These are phyloP conservation scores for Polygonum aviculare DNA, from an alignment of 148 eudicot genomes.

Conservation along the genomic window DNA sequence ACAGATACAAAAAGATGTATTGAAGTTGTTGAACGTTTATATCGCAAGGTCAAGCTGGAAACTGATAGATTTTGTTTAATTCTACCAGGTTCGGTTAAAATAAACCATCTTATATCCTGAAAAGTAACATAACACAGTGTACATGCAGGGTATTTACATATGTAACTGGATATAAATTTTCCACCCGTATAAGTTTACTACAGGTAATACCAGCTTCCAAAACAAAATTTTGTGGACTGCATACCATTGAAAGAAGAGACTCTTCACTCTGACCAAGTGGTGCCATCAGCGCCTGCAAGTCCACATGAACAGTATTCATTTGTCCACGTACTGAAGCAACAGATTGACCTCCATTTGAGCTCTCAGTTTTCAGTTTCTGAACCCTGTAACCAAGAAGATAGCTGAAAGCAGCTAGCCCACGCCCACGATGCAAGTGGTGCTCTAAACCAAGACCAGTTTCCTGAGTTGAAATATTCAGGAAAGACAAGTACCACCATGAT, in stretches of 20 bases:
- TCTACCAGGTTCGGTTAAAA: not conserved
- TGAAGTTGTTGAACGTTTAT: not conserved
- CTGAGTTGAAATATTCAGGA: slow-evolving; percentile 28
- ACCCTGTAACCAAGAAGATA: slow-evolving; percentile 71
- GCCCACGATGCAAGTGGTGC: slow-evolving; percentile 94
- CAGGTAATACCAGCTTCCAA: not conserved
- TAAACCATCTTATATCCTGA: not conserved
- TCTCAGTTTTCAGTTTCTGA: slow-evolving; percentile 54
- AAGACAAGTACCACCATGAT: slow-evolving; percentile 8
- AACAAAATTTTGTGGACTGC: not conserved
- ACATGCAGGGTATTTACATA: not conserved
- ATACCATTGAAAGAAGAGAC: slow-evolving; percentile 79
- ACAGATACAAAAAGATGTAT: not conserved
- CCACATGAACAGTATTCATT: slow-evolving; percentile 54
- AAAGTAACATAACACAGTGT: not conserved
- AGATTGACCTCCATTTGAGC: slow-evolving; percentile 35
- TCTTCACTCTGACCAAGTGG: slow-evolving; percentile 73
- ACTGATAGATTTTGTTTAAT: not conserved
- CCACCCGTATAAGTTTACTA: not conserved
- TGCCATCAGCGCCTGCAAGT: slow-evolving; percentile 66
- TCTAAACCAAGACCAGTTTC: slow-evolving; percentile 73
- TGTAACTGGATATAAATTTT: not conserved
- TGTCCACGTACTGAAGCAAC: slow-evolving; percentile 46
- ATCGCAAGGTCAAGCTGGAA: not conserved
- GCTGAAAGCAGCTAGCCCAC: slow-evolving; percentile 80